Conservation (phyloP, 169 alveolate genomes). For the Cryptosporidium baileyi region DNA sequence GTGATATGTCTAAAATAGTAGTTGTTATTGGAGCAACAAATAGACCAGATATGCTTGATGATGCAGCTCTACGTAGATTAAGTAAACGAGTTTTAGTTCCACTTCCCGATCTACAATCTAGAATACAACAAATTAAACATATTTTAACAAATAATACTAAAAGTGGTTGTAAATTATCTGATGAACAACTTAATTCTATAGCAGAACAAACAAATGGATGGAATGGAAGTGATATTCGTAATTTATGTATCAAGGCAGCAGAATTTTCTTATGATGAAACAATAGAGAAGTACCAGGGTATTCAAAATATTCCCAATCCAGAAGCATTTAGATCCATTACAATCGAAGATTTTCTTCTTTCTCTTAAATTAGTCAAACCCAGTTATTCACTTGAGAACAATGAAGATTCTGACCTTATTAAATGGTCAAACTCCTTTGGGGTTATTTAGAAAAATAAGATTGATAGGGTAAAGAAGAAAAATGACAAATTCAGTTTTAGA, state of each 20-base stretch:
- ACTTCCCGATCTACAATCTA: constrained; percentile 87
- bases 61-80: constrained; percentile 92
- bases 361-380: constrained; percentile 81
- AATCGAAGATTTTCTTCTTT: constrained; percentile 80
- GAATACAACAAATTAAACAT: constrained; percentile 83
- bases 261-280: constrained; percentile 87
- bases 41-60: constrained; percentile 93
- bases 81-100: constrained; percentile 90
- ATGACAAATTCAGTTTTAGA: not conserved
- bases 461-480: not conserved
- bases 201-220: constrained; percentile 82
- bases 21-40: constrained; percentile 93
- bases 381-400: constrained; percentile 59
- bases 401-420: constrained; percentile 3
- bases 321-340: constrained; percentile 83
- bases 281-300: constrained; percentile 80
- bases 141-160: constrained; percentile 80
- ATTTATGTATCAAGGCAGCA: constrained; percentile 87
- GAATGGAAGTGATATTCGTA: constrained; percentile 85
- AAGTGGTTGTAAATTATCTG: constrained; percentile 76
- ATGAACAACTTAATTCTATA: constrained; percentile 79
- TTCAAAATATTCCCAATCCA: constrained; percentile 81
- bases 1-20: constrained; percentile 80
- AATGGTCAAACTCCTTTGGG: constrained; percentile 56
- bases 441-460: not conserved